phyloP scores from a whole-genome alignment of 1,284 basidiomycete species.

The Thelephora terrestris region DNA sequence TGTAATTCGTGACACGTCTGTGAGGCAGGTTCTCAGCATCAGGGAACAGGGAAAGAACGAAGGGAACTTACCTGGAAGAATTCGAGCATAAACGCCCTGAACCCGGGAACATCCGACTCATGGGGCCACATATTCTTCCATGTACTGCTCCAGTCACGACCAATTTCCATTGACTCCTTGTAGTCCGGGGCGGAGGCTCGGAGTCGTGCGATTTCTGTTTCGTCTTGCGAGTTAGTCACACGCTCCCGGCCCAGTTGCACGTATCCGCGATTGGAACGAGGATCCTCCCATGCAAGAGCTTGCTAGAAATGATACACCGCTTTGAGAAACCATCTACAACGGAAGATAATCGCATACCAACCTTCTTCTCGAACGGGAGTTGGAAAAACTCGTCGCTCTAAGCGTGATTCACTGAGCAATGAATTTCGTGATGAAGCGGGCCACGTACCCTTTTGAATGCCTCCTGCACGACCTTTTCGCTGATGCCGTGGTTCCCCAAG shows the following conservation, averaged over 20 bases:
- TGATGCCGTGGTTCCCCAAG: constrained; percentile 58
- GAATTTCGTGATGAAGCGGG: neutral
- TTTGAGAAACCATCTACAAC: too few species aligned
- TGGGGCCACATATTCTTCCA: constrained; percentile 77
- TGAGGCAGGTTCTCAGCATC: neutral
- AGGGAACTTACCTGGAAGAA: constrained; percentile 51
- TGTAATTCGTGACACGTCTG: constrained; percentile 71
- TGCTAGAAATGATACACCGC: too few species aligned
- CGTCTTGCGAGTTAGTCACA: constrained; percentile 64
- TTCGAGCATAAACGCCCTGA: constrained; percentile 60
- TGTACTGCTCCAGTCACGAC: constrained; percentile 62
- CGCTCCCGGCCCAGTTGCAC: constrained; percentile 72
- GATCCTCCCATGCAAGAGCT: constrained; percentile 64
- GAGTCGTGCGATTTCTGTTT: constrained; percentile 63
- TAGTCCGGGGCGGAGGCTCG: constrained; percentile 66
- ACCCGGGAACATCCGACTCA: constrained; percentile 50
- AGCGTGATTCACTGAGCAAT: constrained; percentile 1
- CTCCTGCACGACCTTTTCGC: constrained; percentile 36
- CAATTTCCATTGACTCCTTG: constrained; percentile 83
- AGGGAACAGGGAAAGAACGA: constrained; percentile 1
- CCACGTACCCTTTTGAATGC: constrained; percentile 50
- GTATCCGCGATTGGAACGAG: constrained; percentile 76
- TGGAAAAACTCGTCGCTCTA: constrained; percentile 70
- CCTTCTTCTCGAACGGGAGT: constrained; percentile 56
- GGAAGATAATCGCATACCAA: constrained; percentile 13